Conservation (phyloP, 345 rosid species). For the Angophora floribunda region DNA sequence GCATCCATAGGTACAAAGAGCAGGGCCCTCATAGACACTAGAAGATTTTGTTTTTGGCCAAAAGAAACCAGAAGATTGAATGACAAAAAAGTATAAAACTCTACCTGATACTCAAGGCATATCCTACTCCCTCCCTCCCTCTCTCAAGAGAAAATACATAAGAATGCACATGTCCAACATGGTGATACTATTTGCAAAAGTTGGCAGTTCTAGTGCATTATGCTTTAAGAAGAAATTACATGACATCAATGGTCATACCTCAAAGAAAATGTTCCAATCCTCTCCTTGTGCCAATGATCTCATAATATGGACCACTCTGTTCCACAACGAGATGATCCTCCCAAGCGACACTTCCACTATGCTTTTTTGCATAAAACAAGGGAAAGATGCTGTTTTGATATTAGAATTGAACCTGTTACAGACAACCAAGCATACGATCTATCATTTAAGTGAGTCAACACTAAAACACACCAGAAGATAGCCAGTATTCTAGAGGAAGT, state of each 20-base stretch:
- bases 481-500: not conserved
- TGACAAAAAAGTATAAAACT: not conserved
- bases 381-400: slow-evolving; percentile 26
- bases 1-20: not conserved
- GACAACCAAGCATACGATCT: slow-evolving; percentile 2
- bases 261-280: slow-evolving; percentile 29
- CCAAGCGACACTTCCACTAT: slow-evolving; percentile 29
- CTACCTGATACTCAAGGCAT: not conserved
- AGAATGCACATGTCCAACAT: not conserved
- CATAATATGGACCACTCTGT: slow-evolving; percentile 20
- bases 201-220: not conserved
- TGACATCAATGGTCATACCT: not conserved
- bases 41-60: not conserved
- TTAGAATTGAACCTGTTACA: slow-evolving; percentile 46
- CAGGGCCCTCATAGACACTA: not conserved
- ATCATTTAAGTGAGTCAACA: not conserved
- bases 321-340: slow-evolving; percentile 44
- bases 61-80: not conserved
- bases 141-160: not conserved
- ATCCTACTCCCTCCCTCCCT: not conserved
- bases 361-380: slow-evolving; percentile 49
- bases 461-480: not conserved
- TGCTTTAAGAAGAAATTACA: not conserved
- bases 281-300: slow-evolving; percentile 48
- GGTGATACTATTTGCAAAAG: not conserved